These are phyloP conservation scores for Pelargonium nanum DNA, from an alignment of 345 rosid genomes.

Conservation along the genomic window DNA sequence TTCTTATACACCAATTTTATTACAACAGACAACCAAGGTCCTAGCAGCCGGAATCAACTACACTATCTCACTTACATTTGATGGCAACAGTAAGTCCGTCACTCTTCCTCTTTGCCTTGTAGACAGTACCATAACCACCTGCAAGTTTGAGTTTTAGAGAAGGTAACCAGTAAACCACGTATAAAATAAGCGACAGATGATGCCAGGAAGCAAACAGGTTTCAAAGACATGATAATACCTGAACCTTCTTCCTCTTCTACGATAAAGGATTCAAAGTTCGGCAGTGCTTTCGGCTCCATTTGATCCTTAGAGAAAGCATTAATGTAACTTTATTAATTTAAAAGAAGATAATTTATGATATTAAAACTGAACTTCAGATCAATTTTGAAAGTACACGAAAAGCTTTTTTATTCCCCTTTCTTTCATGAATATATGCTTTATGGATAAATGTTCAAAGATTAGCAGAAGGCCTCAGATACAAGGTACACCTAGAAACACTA, in stretches of 20 bases:
- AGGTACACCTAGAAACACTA: background rate
- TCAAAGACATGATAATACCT: slow-evolving; percentile 34
- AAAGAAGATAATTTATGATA: background rate
- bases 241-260: slow-evolving; percentile 90
- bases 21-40: too few species aligned
- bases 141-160: slow-evolving; percentile 22
- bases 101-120: slow-evolving; percentile 56
- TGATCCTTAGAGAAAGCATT: slow-evolving; percentile 31
- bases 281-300: slow-evolving; percentile 34
- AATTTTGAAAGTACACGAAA: background rate
- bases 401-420: background rate
- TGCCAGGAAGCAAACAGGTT: background rate
- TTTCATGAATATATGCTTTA: background rate
- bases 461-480: too few species aligned
- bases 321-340: background rate
- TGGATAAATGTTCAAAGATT: too few species aligned
- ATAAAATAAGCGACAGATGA: background rate
- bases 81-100: slow-evolving; percentile 76
- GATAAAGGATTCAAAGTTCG: slow-evolving; percentile 60
- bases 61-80: slow-evolving; percentile 51
- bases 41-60: background rate
- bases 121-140: slow-evolving; percentile 97
- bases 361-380: background rate
- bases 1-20: background rate
- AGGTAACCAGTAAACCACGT: background rate